Base-by-base conservation (phyloP, 805 yeast species). In the Martiniozyma abietophila region DNA sequence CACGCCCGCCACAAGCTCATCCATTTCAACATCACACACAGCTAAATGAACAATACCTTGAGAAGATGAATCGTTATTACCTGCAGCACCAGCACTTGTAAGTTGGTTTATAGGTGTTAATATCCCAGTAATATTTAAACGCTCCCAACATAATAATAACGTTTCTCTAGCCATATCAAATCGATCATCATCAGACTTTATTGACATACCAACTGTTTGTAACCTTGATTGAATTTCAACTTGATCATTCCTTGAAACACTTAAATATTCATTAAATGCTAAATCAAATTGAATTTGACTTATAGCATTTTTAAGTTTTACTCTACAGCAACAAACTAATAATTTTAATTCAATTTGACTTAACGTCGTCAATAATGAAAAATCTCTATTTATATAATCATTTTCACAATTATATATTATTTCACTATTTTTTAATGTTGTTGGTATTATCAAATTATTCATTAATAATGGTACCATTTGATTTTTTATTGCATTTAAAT, bases 261-360 rank as follows among this genome's bases (percentile, higher is more conserved):
- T 61, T n/a, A 51, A 49, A 54, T 84, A 89, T 53, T 89, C 97
- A 21, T 75, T 76, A 52, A 76, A 80, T 0, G 78, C 80, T 38
- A 85, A 58, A 44, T 81, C 82, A 56, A 86, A 77, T 52, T 84
- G 88, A 14, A 83, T 68, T n/a, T 65, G 64, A 10, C 64, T 74
- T 17, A 72, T 55, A 15, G 70, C 76, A 19, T 65, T 65, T 45
- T 76, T 80, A 32, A 71, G 63, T 17, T 74, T 63, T 33, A 78
- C 76, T 29, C 96, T 64, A 0, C 94, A 83, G 0, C 88, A 79
- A 27, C 85, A 74, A 5, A 88, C 74, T 10, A 84, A 57, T 26
- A 89, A 49, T 12, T 80, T 69, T 30, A 80, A 51, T 48, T 89
- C 96, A 20, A 83, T 51, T 39, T 79, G 80, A 4, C 94, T 77